These are phyloP conservation scores for Starmerella stigmatis DNA, from an alignment of 805 yeast species.

Conservation along the genomic window DNA sequence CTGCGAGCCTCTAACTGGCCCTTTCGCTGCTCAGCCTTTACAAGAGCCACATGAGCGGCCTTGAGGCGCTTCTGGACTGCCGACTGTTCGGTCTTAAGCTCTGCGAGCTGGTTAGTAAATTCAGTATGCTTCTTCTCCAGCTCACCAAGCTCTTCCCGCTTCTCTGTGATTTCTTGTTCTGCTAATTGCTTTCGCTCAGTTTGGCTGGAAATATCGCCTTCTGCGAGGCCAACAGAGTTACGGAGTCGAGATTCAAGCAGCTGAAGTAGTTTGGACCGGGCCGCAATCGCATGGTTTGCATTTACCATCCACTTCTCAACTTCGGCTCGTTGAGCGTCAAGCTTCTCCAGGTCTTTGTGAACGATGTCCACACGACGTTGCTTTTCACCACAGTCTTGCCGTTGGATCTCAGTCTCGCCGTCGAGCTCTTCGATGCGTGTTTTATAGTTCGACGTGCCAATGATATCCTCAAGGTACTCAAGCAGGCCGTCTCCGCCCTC, in stretches of 20 bases:
- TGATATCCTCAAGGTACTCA: slow-evolving; percentile 92
- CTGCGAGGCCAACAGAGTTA: background rate
- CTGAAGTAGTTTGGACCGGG: slow-evolving; percentile 50
- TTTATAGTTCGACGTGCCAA: slow-evolving; percentile 85
- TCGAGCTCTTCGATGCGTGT: slow-evolving; percentile 56
- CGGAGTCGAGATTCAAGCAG: slow-evolving; percentile 5
- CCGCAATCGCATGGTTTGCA: slow-evolving; percentile 50
- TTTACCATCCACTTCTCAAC: slow-evolving; percentile 56
- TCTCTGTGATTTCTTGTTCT: slow-evolving; percentile 19
- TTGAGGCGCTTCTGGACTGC: slow-evolving; percentile 28
- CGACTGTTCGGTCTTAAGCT: slow-evolving; percentile 27
- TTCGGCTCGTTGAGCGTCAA: slow-evolving; percentile 54
- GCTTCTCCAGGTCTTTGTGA: slow-evolving; percentile 54
- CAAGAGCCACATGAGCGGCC: slow-evolving; percentile 46
- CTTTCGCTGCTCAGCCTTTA: slow-evolving; percentile 63
- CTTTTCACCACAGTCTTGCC: slow-evolving; percentile 72
- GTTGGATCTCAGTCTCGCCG: slow-evolving; percentile 55
- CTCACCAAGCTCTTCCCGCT: slow-evolving; percentile 17
- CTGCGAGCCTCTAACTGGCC: slow-evolving; percentile 51
- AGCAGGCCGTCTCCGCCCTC: slow-evolving; percentile 87
- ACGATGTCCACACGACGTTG: slow-evolving; percentile 70
- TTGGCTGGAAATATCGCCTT: slow-evolving; percentile 26
- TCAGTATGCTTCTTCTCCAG: background rate
- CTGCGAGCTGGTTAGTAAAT: slow-evolving; percentile 3
- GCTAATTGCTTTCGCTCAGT: slow-evolving; percentile 33